Evolutionary conservation across 805 yeast species (phyloP), one percentile per base, ranked within the genome.

Genomic region (Candida andamanensis): DNA sequence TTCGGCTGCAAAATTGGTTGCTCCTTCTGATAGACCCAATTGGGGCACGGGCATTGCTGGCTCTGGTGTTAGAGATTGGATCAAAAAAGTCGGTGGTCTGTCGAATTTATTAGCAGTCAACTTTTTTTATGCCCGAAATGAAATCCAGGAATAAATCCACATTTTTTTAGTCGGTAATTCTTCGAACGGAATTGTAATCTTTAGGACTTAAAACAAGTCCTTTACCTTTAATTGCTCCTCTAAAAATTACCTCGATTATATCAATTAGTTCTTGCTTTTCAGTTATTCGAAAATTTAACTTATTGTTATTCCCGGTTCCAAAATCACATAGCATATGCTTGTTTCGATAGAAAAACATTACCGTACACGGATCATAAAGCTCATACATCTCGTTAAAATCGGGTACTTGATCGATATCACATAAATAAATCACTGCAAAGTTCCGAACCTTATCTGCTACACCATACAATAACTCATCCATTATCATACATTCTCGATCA

Each of bases 241-340:
- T 60, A 56, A 82, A 92, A 1, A 90, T 76, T 0, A 89, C 80
- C 50, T 92, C 98, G 8, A 92, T 61, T 18, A 92, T 82, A 55
- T 90, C 97, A 14, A 92, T 83, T 67, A 92, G 58, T 45, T 87
- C 97, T 54, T 90, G 96, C 39, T 81, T 79, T 52, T 85, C 85
- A 25, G 75, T 78, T 9, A 76, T 69, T 32, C 54, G 48, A 57
- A 90, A 90, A 50, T 86, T 87, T 63, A 92, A 64, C 66, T 92
- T 90, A 66, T 92, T 92, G 58, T 92, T 92, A 53, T 92, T 87
- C 19, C 98, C 98, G 0, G 97, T 92, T 2, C 98, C 98, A 56
- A 89, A 87, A 64, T 92, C 98, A 58, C 96, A 85, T 94, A 92
- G 78, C 95, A 90, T 89, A 56, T 90, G 97, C 54, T 86, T 83